Conservation (phyloP, 768 basidiomycete genomes). For the Suillus plorans region DNA sequence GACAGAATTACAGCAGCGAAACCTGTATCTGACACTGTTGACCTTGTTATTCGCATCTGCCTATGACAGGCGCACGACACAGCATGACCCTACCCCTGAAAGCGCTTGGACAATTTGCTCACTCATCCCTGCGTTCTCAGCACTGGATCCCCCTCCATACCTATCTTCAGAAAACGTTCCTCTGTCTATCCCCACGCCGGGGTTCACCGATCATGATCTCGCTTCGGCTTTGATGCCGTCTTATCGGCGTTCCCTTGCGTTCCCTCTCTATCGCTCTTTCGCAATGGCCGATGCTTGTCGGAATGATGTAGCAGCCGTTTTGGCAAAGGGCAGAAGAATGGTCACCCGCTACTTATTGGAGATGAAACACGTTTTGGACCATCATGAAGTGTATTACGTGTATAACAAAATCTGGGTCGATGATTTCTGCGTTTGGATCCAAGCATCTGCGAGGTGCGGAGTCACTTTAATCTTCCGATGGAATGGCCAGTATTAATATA, state of each 20-base stretch:
- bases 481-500: background rate
- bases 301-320: slow-evolving; percentile 56
- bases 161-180: slow-evolving; percentile 16
- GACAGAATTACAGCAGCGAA: slow-evolving; percentile 52
- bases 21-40: slow-evolving; percentile 67
- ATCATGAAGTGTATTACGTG: slow-evolving; percentile 85
- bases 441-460: slow-evolving; percentile 66
- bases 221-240: slow-evolving; percentile 52
- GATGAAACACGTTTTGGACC: slow-evolving; percentile 72
- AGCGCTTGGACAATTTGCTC: slow-evolving; percentile 84
- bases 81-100: slow-evolving; percentile 80
- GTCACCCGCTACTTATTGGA: slow-evolving; percentile 68
- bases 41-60: slow-evolving; percentile 77
- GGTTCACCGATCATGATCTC: slow-evolving; percentile 48
- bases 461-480: background rate
- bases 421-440: slow-evolving; percentile 82
- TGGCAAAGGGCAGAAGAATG: slow-evolving; percentile 60
- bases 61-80: slow-evolving; percentile 78
- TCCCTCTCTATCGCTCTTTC: slow-evolving; percentile 81
- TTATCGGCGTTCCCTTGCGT: slow-evolving; percentile 73
- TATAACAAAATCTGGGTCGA: slow-evolving; percentile 87
- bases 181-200: slow-evolving; percentile 9
- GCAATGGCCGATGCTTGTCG: slow-evolving; percentile 68
- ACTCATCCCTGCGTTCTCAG: slow-evolving; percentile 77
- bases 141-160: slow-evolving; percentile 72